These are phyloP conservation scores for Aspergillus brasiliensis DNA, from an alignment of 2,329 filamentous ascomycete genomes.

Conservation along the genomic window DNA sequence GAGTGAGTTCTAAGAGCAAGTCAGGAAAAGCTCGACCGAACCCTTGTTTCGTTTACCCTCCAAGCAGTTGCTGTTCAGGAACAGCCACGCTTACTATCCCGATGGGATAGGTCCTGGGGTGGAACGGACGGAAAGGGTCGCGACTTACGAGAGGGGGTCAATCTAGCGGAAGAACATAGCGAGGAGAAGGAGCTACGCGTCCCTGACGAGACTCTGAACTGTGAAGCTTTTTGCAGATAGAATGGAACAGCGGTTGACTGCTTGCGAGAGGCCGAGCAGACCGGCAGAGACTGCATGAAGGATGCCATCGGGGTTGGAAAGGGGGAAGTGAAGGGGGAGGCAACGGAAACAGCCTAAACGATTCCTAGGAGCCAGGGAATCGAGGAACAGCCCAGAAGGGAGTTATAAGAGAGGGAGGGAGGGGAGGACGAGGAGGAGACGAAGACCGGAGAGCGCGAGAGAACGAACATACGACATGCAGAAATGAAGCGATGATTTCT, in stretches of 20 bases:
- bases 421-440: slow-evolving; percentile 1
- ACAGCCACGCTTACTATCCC: slow-evolving; percentile 3
- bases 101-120: slow-evolving; percentile 3
- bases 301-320: slow-evolving; percentile 34
- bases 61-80: background rate
- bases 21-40: slow-evolving; percentile 14
- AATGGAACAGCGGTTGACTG: slow-evolving; percentile 34
- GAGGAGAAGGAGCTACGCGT: slow-evolving; percentile 34
- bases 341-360: background rate
- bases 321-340: slow-evolving; percentile 1
- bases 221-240: slow-evolving; percentile 28
- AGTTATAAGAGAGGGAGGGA: background rate
- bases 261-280: slow-evolving; percentile 38
- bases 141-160: slow-evolving; percentile 34
- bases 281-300: slow-evolving; percentile 32
- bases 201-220: slow-evolving; percentile 32
- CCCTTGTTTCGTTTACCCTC: background rate
- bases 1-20: slow-evolving; percentile 21
- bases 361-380: slow-evolving; percentile 1
- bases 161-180: slow-evolving; percentile 31
- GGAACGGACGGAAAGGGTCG: slow-evolving; percentile 12
- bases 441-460: slow-evolving; percentile 10
- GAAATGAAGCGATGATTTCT: slow-evolving; percentile 25
- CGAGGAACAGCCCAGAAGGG: slow-evolving; percentile 3
- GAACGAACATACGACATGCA: slow-evolving; percentile 14